These are phyloP conservation scores for Coprinopsis strossmayeri DNA, from an alignment of 768 basidiomycete species.

Conservation along the genomic window DNA sequence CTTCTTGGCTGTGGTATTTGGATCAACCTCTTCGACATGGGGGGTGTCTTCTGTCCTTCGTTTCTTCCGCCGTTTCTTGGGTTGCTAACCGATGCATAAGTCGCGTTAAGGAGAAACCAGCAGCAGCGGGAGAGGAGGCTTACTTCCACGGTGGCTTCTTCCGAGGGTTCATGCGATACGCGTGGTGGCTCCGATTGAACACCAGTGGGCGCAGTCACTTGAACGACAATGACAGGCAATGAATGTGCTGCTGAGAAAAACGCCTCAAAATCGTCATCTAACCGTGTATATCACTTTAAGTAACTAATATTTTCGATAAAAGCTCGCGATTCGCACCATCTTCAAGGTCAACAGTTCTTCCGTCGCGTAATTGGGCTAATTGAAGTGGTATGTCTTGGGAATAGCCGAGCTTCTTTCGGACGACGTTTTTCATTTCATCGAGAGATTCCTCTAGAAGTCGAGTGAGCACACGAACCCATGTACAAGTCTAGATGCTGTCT, in stretches of 20 bases:
- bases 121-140: not conserved
- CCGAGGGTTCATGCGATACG: not conserved
- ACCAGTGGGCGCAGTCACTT: slow-evolving; percentile 1
- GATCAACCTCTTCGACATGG: not conserved
- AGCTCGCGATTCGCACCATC: too few relatives aligned
- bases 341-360: slow-evolving; percentile 57
- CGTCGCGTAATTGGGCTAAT: slow-evolving; percentile 49
- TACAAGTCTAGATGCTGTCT: not conserved
- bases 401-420: slow-evolving; percentile 57
- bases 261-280: slow-evolving; percentile 79
- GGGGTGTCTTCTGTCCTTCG: slow-evolving; percentile 8
- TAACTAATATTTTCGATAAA: too few relatives aligned
- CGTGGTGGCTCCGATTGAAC: not conserved
- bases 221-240: slow-evolving; percentile 11
- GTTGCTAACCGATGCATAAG: not conserved
- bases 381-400: slow-evolving; percentile 25
- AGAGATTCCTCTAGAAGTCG: slow-evolving; percentile 49
- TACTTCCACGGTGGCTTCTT: not conserved
- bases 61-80: slow-evolving; percentile 18
- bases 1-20: too few relatives aligned
- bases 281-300: too few relatives aligned
- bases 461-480: slow-evolving; percentile 1
- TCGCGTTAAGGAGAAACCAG: too few relatives aligned
- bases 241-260: slow-evolving; percentile 44
- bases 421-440: slow-evolving; percentile 47